Evolutionary conservation across 148 eudicot genomes (phyloP).

Genomic region (Beta vulgaris): DNA sequence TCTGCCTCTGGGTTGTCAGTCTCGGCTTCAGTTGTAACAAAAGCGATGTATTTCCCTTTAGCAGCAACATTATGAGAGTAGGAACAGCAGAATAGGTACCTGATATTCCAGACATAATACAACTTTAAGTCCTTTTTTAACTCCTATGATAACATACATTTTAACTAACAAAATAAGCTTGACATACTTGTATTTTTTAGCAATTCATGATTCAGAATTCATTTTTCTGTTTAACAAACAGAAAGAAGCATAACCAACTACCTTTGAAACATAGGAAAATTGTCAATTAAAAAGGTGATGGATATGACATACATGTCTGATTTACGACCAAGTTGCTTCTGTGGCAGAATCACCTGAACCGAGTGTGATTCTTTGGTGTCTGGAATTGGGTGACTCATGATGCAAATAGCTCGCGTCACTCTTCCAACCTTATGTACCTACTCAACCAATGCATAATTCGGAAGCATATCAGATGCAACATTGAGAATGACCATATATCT

Average conservation of each 20-base stretch:
- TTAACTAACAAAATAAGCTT: too few species aligned
- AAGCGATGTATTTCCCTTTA: conserved; percentile 84
- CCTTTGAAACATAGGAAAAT: not conserved
- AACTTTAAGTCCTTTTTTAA: too few species aligned
- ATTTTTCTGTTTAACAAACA: too few species aligned
- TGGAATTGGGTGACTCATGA: conserved; percentile 94
- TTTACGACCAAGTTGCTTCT: conserved; percentile 88
- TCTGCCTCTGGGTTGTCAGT: conserved; percentile 85
- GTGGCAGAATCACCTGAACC: conserved; percentile 88
- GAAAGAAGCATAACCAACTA: not conserved
- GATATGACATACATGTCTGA: conserved; percentile 77
- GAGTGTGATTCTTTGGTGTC: conserved; percentile 88
- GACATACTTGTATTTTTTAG: too few species aligned
- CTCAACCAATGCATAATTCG: not conserved
- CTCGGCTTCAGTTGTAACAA: conserved; percentile 90
- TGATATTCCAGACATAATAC: too few species aligned
- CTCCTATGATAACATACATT: too few species aligned
- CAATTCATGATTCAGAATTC: too few species aligned
- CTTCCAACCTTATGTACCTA: conserved; percentile 87
- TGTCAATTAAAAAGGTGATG: not conserved
- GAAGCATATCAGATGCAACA: not conserved
- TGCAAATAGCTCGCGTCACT: conserved; percentile 93
- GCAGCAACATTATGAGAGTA: conserved; percentile 96
- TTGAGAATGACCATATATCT: not conserved
- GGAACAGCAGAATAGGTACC: conserved; percentile 96